Evolutionary conservation across 768 basidiomycete species (phyloP), one percentile per base, ranked within the genome.

Genomic region (Cubamyces lactineus): DNA sequence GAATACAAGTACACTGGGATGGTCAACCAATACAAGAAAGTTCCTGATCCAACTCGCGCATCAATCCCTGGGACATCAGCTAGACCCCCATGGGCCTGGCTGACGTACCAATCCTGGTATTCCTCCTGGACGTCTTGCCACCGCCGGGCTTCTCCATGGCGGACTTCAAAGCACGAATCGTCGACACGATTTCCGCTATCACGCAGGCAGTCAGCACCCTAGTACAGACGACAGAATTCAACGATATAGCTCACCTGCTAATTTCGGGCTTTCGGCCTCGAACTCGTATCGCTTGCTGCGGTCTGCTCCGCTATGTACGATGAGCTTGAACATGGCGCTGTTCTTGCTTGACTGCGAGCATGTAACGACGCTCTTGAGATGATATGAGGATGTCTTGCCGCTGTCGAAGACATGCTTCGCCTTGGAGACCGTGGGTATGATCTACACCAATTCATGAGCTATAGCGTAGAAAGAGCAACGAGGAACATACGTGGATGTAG

Each of bases 251-350:
- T 68, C 70, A 91, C 92, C 83, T 49, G 96, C 94, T 58, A 86
- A 71, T 73, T 87, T 89, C 1, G 90, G 81, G 66, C 78, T 94
- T 74, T 96, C 96, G 0, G 95, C 96, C 76, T 99, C 97, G 71
- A 97, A 98, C 69, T 98, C 96, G 72, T 98, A 98, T 41, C 94
- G 81, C 80, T 98, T 99, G 67, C 88, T 89, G 43, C 86, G 81
- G 45, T 83, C 82, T 40, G 85, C 83, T 64, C 91, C 72, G 59
- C 79, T 79, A 70, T 85, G 88, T 13, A 98, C 84, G 34, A 96
- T 84, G 19, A 98, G 82, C 80, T 96, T 96, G 84, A 99, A 96
- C 40, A 85, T 83, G 1, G 90, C 83, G 28, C 89, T 87, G 13
- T 84, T 84, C 73, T 95, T 94, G 48, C 86, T 82, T 1, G 88